Base-by-base conservation (phyloP, 768 basidiomycete species). In the Lactifluus piperatus region DNA sequence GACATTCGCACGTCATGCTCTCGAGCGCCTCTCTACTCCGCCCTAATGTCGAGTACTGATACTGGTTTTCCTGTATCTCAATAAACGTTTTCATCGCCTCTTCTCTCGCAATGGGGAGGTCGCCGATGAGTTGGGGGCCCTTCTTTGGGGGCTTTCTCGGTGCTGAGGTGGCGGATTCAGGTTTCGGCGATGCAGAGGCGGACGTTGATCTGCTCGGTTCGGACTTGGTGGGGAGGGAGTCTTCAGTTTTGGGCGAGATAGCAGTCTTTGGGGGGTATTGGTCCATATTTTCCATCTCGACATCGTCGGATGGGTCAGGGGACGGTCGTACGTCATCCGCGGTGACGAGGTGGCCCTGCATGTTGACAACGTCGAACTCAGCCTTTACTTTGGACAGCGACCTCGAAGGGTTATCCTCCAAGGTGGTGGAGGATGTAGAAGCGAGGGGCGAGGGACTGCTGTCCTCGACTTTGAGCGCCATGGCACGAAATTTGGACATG, bases 1-100 rank as follows among this genome's bases (percentile, higher is more conserved):
- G 59, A 73, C 97, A 99, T 70, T 99, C 97, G 76, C 97, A 99
- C 24, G 85, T 83, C 87, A 94, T 91, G 72, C 91, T 88, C 76
- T 98, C 97, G 68, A 88, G 80, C 54, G 85, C 79, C 74, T 95
- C 91, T 68, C 87, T 83, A 54, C 89, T 91, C 66, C 83, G 81
- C n/a, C 95, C 95, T 56, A 97, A 75, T 30, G 84, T 79, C 70
- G 84, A 85, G 73, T 85, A 85, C 76, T 95, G 92, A 71, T 97
- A 97, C 67, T 84, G 84, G 71, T 93, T 95, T 68, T 75, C 79
- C 61, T 72, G 65, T 67, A 97, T 83, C 72, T 89, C 81, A 62
- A 72, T 74, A 70, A 95, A 97, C 9, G 81, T 85, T 64, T 72
- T 75, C 60, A 85, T 71, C 43, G 94, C 94, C 16, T 77, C 83